These are phyloP conservation scores for Yarrowia divulgata DNA, from an alignment of 805 yeast genomes.

Conservation along the genomic window DNA sequence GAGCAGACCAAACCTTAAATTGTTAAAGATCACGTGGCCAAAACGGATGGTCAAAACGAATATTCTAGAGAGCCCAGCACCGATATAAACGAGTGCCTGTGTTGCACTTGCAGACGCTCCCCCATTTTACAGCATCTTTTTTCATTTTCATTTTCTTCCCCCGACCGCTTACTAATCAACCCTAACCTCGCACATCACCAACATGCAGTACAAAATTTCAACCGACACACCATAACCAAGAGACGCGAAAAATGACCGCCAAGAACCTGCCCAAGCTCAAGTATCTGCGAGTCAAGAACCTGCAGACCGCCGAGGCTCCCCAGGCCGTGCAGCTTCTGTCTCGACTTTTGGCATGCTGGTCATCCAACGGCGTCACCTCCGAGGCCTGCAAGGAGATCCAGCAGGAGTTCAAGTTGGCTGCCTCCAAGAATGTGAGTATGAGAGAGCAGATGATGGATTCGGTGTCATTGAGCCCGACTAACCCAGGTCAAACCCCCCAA, in stretches of 20 bases:
- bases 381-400: constrained; percentile 70
- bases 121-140: no score
- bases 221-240: not conserved
- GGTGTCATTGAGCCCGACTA: not conserved
- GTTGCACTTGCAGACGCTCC: no score
- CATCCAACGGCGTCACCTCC: constrained; percentile 88
- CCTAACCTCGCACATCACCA: constrained; percentile 8
- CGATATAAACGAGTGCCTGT: no score
- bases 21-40: constrained; percentile 2
- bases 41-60: not conserved
- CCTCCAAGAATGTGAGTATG: constrained; percentile 55
- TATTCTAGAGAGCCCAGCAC: not conserved
- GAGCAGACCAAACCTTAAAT: not conserved
- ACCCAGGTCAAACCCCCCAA: constrained; percentile 44
- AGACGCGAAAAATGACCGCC: constrained; percentile 22
- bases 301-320: constrained; percentile 63
- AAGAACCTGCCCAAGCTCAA: constrained; percentile 70
- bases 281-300: constrained; percentile 72
- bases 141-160: not conserved
- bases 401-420: constrained; percentile 74
- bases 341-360: constrained; percentile 91
- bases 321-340: constrained; percentile 83
- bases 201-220: constrained; percentile 24
- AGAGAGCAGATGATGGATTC: not conserved
- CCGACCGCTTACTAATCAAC: constrained; percentile 15